phyloP scores from a whole-genome alignment of 345 rosid genomes.

The Mallotus nudiflorus region DNA sequence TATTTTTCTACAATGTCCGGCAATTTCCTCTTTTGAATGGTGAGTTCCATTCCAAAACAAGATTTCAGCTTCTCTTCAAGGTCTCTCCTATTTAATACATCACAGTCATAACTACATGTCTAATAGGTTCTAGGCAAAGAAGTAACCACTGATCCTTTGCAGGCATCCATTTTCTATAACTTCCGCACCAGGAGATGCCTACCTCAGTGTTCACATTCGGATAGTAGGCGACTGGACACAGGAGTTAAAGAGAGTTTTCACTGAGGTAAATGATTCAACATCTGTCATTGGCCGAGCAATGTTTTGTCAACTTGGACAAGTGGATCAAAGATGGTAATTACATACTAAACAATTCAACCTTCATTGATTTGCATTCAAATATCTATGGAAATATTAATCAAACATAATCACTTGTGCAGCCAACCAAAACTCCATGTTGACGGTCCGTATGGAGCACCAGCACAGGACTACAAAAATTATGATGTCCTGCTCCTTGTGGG shows the following conservation, averaged over 20 bases:
- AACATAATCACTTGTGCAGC: constrained; percentile 43
- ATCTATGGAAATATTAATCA: background rate
- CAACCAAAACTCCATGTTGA: constrained; percentile 70
- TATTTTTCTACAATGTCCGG: constrained; percentile 83
- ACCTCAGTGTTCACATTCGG: constrained; percentile 87
- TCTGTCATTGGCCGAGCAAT: constrained; percentile 58
- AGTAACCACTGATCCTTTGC: constrained; percentile 16
- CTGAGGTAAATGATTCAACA: constrained; percentile 55
- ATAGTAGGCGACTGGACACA: constrained; percentile 93
- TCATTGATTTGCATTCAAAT: background rate
- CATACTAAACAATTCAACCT: background rate
- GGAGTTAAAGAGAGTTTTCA: constrained; percentile 66
- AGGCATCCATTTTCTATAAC: constrained; percentile 97
- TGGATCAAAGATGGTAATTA: constrained; percentile 50
- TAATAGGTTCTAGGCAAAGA: background rate
- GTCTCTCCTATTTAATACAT: background rate
- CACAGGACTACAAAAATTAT: constrained; percentile 87
- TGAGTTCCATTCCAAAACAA: constrained; percentile 25
- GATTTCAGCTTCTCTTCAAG: constrained; percentile 1
- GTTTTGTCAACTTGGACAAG: constrained; percentile 43
- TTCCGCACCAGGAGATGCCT: constrained; percentile 88
- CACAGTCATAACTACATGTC: background rate
- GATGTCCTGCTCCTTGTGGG: constrained; percentile 95
- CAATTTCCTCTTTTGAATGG: constrained; percentile 88
- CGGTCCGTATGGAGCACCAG: constrained; percentile 98